Evolutionary conservation across 2,329 filamentous ascomycete species (phyloP).

Genomic region (Xylariaceae sp.): DNA sequence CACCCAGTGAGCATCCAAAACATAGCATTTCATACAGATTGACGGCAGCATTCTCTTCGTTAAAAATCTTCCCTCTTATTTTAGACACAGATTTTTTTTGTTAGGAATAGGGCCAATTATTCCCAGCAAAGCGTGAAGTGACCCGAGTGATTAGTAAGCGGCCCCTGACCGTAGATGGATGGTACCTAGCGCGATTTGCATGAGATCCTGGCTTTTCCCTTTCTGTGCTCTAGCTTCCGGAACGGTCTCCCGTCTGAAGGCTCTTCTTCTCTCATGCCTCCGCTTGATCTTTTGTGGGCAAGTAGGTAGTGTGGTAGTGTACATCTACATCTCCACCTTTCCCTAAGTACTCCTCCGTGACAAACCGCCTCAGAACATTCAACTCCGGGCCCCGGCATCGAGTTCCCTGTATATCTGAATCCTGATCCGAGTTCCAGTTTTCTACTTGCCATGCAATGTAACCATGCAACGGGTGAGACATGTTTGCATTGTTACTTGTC

Average conservation of each 20-base stretch:
- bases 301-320: too few species aligned
- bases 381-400: not conserved
- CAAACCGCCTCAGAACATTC: not conserved
- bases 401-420: conserved; percentile 6
- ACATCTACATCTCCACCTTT: too few species aligned
- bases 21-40: conserved; percentile 9
- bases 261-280: too few species aligned
- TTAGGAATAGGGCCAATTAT: not conserved
- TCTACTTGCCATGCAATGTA: conserved; percentile 1
- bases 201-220: not conserved
- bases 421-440: not conserved
- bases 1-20: conserved; percentile 21
- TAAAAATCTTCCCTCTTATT: not conserved
- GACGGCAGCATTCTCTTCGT: conserved; percentile 1
- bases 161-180: not conserved
- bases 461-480: not conserved
- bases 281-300: too few species aligned
- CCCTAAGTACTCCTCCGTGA: not conserved
- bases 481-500: conserved; percentile 3
- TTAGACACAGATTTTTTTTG: not conserved
- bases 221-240: not conserved
- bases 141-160: not conserved
- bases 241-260: not conserved
- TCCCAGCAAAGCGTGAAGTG: not conserved
- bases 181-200: not conserved